Percentiles rank a stretch among this genome's conserved stretches.
Conservation (phyloP, 106 monocot species). For the Xerophyta viscosa region DNA sequence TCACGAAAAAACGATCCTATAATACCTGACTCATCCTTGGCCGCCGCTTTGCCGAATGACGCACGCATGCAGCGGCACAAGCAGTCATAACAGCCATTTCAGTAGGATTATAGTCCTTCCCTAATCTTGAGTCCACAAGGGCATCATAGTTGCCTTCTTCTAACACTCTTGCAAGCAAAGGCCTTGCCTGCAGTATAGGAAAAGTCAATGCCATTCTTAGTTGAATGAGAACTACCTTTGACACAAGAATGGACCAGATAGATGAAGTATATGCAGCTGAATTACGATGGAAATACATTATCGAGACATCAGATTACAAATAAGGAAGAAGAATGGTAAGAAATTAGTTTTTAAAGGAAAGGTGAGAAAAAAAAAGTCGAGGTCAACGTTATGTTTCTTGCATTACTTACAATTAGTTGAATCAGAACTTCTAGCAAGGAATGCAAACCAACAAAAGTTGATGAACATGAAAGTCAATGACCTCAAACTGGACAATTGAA, state of each 20-base stretch:
- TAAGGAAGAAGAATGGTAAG: no score
- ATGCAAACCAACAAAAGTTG: no score
- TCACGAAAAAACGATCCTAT: neutral
- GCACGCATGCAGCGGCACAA: constrained; percentile 45
- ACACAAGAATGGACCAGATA: no score
- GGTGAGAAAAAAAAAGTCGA: no score
- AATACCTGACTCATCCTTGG: constrained; percentile 55
- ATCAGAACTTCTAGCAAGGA: no score
- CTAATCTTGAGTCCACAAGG: constrained; percentile 27
- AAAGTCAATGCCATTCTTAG: neutral
- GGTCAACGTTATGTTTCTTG: no score
- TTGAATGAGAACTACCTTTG: neutral
- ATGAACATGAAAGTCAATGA: neutral
- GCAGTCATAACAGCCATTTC: constrained; percentile 43
- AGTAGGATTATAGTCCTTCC: constrained; percentile 18
- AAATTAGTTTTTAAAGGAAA: no score
- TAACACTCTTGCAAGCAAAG: constrained; percentile 18
- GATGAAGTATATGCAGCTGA: no score
- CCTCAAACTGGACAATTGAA: neutral
- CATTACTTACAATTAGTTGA: no score
- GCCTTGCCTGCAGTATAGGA: constrained; percentile 46
- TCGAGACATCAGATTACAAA: no score
- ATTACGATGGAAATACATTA: no score
- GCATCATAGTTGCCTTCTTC: constrained; percentile 29
- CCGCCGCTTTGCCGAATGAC: constrained; percentile 33